Conservation (phyloP, 495 filamentous ascomycete species). For the Pyrenopolyporus hunteri region DNA sequence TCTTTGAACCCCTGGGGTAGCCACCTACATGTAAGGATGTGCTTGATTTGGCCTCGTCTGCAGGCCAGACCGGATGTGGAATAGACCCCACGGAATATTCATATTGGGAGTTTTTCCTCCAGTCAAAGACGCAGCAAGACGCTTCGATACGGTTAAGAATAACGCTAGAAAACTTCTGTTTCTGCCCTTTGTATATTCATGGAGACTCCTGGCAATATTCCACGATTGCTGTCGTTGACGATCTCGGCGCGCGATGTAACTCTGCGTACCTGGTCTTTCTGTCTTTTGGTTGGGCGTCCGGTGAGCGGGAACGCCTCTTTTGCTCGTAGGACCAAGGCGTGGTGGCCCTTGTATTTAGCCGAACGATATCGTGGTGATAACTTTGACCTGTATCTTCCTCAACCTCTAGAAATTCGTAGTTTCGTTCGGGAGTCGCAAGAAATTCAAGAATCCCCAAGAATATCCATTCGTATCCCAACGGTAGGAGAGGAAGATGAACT, state of each 20-base stretch:
- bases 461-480: no score
- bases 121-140: conserved; percentile 14
- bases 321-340: background rate
- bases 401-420: no score
- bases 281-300: no score
- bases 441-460: no score
- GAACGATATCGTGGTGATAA: no score
- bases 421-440: no score
- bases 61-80: conserved; percentile 25
- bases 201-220: conserved; percentile 29
- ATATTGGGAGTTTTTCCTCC: conserved; percentile 36
- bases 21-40: conserved; percentile 25
- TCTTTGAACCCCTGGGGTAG: conserved; percentile 16
- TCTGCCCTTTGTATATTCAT: background rate
- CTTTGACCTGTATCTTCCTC: no score
- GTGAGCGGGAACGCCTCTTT: background rate
- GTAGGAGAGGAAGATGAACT: conserved; percentile 9
- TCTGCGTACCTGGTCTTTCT: conserved; percentile 14
- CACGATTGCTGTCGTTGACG: conserved; percentile 19
- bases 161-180: conserved; percentile 21
- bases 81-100: conserved; percentile 30
- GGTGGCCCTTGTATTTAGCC: conserved; percentile 24
- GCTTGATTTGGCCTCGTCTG: conserved; percentile 22
- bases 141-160: conserved; percentile 20
- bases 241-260: conserved; percentile 20